Evolutionary conservation across 176 grass and related monocot genomes (phyloP), one percentile per base, ranked within the genome.

Genomic region (Eremochloa ophiuroides): DNA sequence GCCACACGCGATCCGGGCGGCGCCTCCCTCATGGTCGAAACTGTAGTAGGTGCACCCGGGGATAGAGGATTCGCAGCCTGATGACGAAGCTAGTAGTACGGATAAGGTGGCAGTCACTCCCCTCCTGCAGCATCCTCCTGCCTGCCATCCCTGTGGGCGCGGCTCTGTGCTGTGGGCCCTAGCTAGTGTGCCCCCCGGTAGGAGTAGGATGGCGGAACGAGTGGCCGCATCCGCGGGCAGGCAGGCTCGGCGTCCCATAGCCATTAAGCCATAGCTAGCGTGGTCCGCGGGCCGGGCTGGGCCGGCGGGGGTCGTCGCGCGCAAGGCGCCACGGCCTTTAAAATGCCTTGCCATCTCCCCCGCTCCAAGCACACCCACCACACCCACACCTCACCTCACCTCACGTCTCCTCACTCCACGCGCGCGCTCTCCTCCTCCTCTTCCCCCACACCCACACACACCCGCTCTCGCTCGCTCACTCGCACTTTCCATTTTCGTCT

Each of bases 341-440:
- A 80, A 80, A 89, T 85, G 73, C 83, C 16, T 42, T 37, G 3
- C 80, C 28, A 31, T 31, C 31, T 61, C 39, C 46, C 31, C 55
- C 77, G 22, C 81, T 72, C 75, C 66, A 34, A 72, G 77, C 79
- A 83, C 72, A 26, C 51, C 74, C 82, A 79, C 86, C 70, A n/a
- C n/a, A n/a, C n/a, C n/a, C n/a, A n/a, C n/a, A n/a, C n/a, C 73
- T 26, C 74, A 60, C 73, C 80, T 9, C 55, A 12, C 20, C 47
- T 16, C 38, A 1, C 66, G 23, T 18, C 79, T 79, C 73, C 78
- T 72, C 66, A 46, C 84, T 42, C 35, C 67, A 22, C 83, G 48
- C 77, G 16, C 83, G 48, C 77, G 42, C 79, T 18, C 73, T 12
- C 58, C 48, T 62, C 61, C 30, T 33, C 47, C 50, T 71, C 47